Evolutionary conservation across 2,329 filamentous ascomycete genomes (phyloP).

Genomic region (Fonsecaea nubica): DNA sequence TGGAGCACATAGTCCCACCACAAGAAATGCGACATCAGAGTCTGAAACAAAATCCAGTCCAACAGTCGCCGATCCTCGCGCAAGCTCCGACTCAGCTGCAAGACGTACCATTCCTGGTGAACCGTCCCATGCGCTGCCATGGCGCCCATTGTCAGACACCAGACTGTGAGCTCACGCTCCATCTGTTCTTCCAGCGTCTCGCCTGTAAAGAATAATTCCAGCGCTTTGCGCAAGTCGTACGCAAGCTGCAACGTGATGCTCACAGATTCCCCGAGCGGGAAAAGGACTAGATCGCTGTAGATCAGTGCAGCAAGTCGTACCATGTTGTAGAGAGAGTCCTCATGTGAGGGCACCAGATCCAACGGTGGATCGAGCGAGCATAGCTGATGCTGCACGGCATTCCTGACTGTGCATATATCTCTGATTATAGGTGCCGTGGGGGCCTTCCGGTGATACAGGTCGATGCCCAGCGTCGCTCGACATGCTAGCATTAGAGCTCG

Average conservation of each 20-base stretch:
- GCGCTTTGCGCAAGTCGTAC: slow-evolving; percentile 18
- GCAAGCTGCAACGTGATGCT: slow-evolving; percentile 18
- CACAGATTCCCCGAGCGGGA: slow-evolving; percentile 11
- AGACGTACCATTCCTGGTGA: slow-evolving; percentile 20
- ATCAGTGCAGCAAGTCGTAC: slow-evolving; percentile 19
- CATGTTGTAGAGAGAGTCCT: slow-evolving; percentile 15
- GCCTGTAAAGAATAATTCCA: slow-evolving; percentile 11
- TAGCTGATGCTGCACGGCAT: slow-evolving; percentile 17
- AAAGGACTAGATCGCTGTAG: slow-evolving; percentile 23
- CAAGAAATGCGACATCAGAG: slow-evolving; percentile 19
- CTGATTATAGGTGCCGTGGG: slow-evolving; percentile 1
- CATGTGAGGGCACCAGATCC: slow-evolving; percentile 2
- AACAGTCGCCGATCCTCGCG: slow-evolving; percentile 7
- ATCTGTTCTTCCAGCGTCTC: not conserved
- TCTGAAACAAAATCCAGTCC: slow-evolving; percentile 16
- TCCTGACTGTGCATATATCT: slow-evolving; percentile 4
- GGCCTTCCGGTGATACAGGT: slow-evolving; percentile 12
- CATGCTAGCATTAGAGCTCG: slow-evolving; percentile 4
- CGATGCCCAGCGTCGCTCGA: slow-evolving; percentile 13
- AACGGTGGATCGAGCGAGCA: slow-evolving; percentile 14
- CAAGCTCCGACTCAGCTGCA: slow-evolving; percentile 1
- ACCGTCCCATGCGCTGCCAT: slow-evolving; percentile 13
- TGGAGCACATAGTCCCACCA: slow-evolving; percentile 21
- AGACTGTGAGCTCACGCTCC: slow-evolving; percentile 8
- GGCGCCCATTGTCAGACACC: slow-evolving; percentile 17